A percentile compares a stretch with the other conserved stretches of the same genome.
phyloP scores from a whole-genome alignment of 2,329 filamentous ascomycete genomes.

The Penicillium sumatraense region DNA sequence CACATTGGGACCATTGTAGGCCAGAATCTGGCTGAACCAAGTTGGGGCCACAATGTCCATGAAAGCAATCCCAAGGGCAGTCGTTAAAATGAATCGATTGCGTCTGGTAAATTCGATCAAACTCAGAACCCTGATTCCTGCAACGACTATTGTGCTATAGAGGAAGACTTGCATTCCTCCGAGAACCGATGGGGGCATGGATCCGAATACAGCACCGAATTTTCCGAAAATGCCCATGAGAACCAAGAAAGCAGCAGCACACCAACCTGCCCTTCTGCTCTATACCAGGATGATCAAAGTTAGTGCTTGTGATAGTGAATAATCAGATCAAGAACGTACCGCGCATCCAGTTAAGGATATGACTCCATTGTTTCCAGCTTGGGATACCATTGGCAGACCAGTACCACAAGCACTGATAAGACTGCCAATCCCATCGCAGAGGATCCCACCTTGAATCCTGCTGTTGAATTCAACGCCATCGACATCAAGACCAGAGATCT shows the following conservation, averaged over 20 bases:
- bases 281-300: not conserved
- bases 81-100: constrained; percentile 80
- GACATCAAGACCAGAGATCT: constrained; percentile 65
- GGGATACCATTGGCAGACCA: constrained; percentile 78
- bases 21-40: constrained; percentile 75
- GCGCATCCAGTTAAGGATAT: constrained; percentile 82
- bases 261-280: constrained; percentile 79
- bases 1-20: constrained; percentile 70
- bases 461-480: constrained; percentile 66
- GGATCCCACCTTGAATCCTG: constrained; percentile 68
- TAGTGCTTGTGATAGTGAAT: not conserved
- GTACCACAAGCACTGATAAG: constrained; percentile 76
- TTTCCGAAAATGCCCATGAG: constrained; percentile 84
- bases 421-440: constrained; percentile 78
- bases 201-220: constrained; percentile 77
- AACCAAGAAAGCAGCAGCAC: constrained; percentile 75
- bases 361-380: constrained; percentile 84
- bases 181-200: constrained; percentile 70
- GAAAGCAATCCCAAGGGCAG: constrained; percentile 73
- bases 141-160: constrained; percentile 76
- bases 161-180: constrained; percentile 81
- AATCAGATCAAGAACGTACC: constrained; percentile 17
- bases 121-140: constrained; percentile 75
- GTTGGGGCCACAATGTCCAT: constrained; percentile 68
- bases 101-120: constrained; percentile 75